Base-by-base conservation (phyloP, 2,329 filamentous ascomycete genomes). In the Aspergillus carbonarius region DNA sequence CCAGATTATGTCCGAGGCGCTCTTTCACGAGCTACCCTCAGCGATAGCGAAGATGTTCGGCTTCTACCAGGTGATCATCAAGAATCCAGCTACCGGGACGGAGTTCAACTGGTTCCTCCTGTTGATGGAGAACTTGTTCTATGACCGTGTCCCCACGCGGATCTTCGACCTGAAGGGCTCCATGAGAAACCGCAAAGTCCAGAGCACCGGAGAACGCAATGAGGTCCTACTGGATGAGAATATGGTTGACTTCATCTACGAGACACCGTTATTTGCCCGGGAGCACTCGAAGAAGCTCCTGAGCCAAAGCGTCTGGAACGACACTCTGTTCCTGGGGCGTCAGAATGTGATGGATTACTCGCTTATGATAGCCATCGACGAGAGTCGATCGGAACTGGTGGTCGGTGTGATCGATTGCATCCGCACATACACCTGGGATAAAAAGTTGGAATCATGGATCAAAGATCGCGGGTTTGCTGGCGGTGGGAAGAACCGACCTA, bases 271-370 rank as follows among this genome's bases (percentile, higher is more conserved):
- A 15, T 99, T 99, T 74, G 89, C 93, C 9, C 87, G 96, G 48
- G 95, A 99, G 74, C 93, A 99, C 76, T 93, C 92, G 23, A 97
- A 97, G 79, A 96, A 96, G 73, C 83, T 98, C 12, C 85, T 99
- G 32, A 87, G 92, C 62, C 90, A 91, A 54, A 95, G 91, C 9
- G 93, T 99, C 2, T 98, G 92, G 88, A 99, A 99, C 72, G 96
- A 99, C 72, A 99, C 96, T 1, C 81, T 99, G 27, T 99, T 98
- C 79, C 79, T 99, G 54, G 92, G 91, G 49, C 87, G 92, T 39
- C 93, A 98, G 71, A 95, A 98, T 68, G 95, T 99, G 55, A 99
- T 99, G 95, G 95, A 99, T 77, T 99, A 99, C 78, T 95, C 90
- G 23, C 84, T 99, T 46, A 99, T 99, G 95, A 93, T 97, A 55